phyloP scores from a whole-genome alignment of 2,329 filamentous ascomycete genomes.

The Ceratocystis ficicola region DNA sequence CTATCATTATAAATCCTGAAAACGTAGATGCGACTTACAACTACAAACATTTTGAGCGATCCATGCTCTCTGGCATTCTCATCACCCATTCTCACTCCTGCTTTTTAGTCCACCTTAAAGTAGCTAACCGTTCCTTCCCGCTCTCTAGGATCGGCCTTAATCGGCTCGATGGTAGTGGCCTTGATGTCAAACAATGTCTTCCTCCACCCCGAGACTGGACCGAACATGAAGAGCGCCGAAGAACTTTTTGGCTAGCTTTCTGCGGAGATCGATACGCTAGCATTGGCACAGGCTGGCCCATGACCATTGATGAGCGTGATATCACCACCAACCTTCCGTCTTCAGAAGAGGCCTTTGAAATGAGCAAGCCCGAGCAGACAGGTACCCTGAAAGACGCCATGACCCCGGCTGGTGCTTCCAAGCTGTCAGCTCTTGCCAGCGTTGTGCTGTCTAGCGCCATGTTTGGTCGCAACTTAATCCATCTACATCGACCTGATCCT shows the following conservation, averaged over 20 bases:
- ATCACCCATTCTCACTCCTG: too few relatives aligned
- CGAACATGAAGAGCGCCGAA: slow-evolving; percentile 76
- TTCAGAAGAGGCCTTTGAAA: slow-evolving; percentile 73
- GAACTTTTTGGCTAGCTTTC: slow-evolving; percentile 93
- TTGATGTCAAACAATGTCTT: slow-evolving; percentile 89
- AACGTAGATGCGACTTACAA: background rate
- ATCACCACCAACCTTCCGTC: slow-evolving; percentile 75
- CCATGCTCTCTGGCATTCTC: too few relatives aligned
- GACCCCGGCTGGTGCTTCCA: slow-evolving; percentile 56
- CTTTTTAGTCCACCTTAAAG: too few relatives aligned
- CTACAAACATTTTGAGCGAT: too few relatives aligned
- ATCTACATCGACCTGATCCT: slow-evolving; percentile 73
- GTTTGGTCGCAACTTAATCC: slow-evolving; percentile 80
- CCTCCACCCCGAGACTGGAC: slow-evolving; percentile 84
- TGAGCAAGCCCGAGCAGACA: slow-evolving; percentile 62
- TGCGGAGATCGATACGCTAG: slow-evolving; percentile 84
- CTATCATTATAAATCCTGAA: slow-evolving; percentile 14
- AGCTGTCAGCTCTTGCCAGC: slow-evolving; percentile 65
- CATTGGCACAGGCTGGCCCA: slow-evolving; percentile 94
- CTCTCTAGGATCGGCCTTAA: slow-evolving; percentile 72
- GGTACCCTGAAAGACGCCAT: slow-evolving; percentile 58
- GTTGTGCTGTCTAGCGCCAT: slow-evolving; percentile 77
- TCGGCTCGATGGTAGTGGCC: slow-evolving; percentile 63
- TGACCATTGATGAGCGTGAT: slow-evolving; percentile 84
- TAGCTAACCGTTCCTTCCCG: slow-evolving; percentile 29